Evolutionary conservation across 441 rosid genomes (phyloP).

Genomic region (Pelargonium australe): DNA sequence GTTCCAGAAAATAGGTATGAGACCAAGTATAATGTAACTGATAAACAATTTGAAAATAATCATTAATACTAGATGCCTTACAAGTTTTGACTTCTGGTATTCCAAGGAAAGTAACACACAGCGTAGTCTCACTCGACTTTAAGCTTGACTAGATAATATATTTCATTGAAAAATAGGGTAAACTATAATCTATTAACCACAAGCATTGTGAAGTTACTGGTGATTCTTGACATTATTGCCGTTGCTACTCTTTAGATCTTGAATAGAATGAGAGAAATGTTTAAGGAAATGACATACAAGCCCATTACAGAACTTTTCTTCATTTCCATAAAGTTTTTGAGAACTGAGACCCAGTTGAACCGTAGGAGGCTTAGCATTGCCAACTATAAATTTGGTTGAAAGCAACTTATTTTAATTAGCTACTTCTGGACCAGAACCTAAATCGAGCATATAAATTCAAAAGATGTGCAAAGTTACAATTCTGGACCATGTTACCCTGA

Average conservation of each 20-base stretch:
- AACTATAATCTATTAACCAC: neutral
- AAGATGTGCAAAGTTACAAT: slow-evolving; percentile 2
- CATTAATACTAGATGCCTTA: neutral
- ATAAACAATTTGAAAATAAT: neutral
- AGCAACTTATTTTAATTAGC: no score
- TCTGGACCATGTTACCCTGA: slow-evolving; percentile 10
- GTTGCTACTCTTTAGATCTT: neutral
- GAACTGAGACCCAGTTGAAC: no score
- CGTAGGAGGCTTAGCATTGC: neutral
- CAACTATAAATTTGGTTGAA: neutral
- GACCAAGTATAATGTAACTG: neutral
- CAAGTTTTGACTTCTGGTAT: neutral
- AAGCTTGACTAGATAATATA: neutral
- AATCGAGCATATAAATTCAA: neutral
- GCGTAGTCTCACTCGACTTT: no score
- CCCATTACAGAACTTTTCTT: neutral
- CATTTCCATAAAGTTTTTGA: no score
- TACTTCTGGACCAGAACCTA: neutral
- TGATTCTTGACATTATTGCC: neutral
- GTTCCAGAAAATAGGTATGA: neutral
- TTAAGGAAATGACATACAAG: slow-evolving; percentile 1
- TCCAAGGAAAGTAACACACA: no score
- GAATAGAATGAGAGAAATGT: neutral
- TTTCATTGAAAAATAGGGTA: neutral
- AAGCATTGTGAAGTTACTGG: neutral